Percentiles rank a stretch among this genome's conserved stretches.
phyloP scores from a whole-genome alignment of 345 rosid genomes.

The Turnera subulata region DNA sequence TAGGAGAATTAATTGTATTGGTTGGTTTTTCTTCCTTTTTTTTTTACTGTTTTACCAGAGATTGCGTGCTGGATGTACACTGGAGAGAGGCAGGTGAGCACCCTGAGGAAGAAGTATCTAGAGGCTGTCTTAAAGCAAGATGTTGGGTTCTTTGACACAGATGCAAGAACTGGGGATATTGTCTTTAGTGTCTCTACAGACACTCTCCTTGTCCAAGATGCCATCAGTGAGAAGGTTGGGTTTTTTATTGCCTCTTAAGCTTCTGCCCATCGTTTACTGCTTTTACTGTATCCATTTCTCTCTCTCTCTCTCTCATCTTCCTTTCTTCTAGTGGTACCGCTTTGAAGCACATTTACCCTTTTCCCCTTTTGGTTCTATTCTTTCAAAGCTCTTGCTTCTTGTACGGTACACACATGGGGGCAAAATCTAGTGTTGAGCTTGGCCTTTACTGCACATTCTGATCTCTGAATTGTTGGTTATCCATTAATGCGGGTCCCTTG shows the following conservation, averaged over 20 bases:
- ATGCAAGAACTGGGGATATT: conserved; percentile 96
- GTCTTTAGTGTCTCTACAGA: conserved; percentile 98
- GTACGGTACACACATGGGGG: conserved; percentile 13
- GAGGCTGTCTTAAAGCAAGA: conserved; percentile 96
- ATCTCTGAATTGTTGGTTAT: conserved; percentile 21
- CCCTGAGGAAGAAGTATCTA: conserved; percentile 87
- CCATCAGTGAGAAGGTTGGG: conserved; percentile 93
- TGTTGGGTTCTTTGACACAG: conserved; percentile 97
- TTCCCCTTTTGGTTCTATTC: not conserved
- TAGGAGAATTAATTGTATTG: not conserved
- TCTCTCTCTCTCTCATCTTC: not conserved
- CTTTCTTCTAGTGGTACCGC: not conserved
- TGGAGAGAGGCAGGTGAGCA: conserved; percentile 93
- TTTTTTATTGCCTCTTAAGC: not conserved
- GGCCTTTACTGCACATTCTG: conserved; percentile 15
- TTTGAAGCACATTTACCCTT: not conserved
- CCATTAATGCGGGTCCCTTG: conserved; percentile 43
- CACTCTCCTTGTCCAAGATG: conserved; percentile 98
- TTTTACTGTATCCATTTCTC: not conserved
- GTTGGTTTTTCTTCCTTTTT: not conserved
- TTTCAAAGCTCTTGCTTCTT: not conserved
- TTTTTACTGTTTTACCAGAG: conserved; percentile 42
- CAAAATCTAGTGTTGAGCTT: conserved; percentile 19
- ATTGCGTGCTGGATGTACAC: conserved; percentile 98
- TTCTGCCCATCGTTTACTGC: conserved; percentile 2